Evolutionary conservation across 2,329 filamentous ascomycete species (phyloP), one percentile per base, ranked within the genome.

Genomic region (Knoxdaviesia proteae): DNA sequence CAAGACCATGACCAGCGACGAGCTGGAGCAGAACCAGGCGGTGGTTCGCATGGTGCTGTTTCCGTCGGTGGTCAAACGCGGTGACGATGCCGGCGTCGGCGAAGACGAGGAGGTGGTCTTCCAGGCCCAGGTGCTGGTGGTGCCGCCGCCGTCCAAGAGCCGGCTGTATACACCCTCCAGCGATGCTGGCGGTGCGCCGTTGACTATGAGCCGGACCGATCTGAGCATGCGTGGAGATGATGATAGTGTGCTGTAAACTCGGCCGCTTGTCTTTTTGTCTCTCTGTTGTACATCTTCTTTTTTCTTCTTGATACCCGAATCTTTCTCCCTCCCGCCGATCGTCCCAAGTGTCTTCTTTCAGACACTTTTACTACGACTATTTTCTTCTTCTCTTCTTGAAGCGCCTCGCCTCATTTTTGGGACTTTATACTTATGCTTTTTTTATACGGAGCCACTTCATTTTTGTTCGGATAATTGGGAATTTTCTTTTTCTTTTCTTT

Each of bases 91-190:
- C 36, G 90, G 87, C 30, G 71, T 80, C 42, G 88, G 87, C 43
- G 84, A 94, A 43, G 86, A 94, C 50, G 87, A 96, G 65, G 84
- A 93, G 49, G 87, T 96, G 39, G 84, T 98, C 38, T 93, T 81
- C 55, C 88, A 88, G 7, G 90, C 92, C 6, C 88, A 96, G 59
- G 90, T 98, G 34, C 71, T 96, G 47, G 74, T 94, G 38, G 80
- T 80, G 51, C 56, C 62, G 52, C 57, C 68, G 40, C 53, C 56
- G 38, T 50, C 52, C 34, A 46, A 42, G 44, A 52, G 50, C 36
- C 52, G 56, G 40, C 54, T 62, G 50, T 51, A 61, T 39, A 66
- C 66, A 34, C 66, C 67, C 5, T 63, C 62, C 7, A 72, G 68
- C 44, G 71, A 74, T 34, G 61, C 61, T 8, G 69, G 69, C 44